Conservation (phyloP, 2,329 filamentous ascomycete genomes). For the Albifimbria verrucaria region DNA sequence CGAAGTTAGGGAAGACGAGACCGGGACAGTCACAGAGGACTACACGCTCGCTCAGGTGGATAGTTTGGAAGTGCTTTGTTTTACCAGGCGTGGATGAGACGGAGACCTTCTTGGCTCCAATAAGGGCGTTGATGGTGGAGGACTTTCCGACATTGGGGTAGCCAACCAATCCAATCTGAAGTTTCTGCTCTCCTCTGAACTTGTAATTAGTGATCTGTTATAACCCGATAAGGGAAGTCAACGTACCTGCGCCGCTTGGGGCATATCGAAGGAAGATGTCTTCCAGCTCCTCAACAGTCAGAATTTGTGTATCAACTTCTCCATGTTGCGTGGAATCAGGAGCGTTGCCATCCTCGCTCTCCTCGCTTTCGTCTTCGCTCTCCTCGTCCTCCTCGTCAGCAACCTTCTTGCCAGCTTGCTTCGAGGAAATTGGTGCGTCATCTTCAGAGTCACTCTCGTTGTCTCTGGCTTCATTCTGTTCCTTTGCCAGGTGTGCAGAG, state of each 20-base stretch:
- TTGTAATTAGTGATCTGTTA: conserved; percentile 6
- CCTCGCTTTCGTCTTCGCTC: conserved; percentile 16
- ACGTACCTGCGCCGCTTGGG: conserved; percentile 49
- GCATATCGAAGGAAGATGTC: conserved; percentile 77
- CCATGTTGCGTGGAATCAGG: conserved; percentile 26
- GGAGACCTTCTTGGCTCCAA: conserved; percentile 96
- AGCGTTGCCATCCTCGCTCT: conserved; percentile 22
- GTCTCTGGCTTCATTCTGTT: conserved; percentile 73
- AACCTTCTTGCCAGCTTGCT: conserved; percentile 25
- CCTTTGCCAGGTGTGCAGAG: conserved; percentile 87
- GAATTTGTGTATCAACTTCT: conserved; percentile 64
- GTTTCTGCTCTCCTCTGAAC: conserved; percentile 55
- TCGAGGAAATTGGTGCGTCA: conserved; percentile 18
- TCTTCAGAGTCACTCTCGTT: conserved; percentile 46
- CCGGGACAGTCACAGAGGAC: conserved; percentile 96
- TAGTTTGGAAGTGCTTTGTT: conserved; percentile 99
- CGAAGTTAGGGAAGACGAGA: conserved; percentile 98
- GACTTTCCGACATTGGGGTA: conserved; percentile 99
- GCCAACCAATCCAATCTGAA: conserved; percentile 88
- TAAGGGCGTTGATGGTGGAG: conserved; percentile 97
- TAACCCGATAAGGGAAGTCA: not conserved
- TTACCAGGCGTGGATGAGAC: conserved; percentile 97
- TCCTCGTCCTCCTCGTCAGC: conserved; percentile 15
- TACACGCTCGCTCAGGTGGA: conserved; percentile 85
- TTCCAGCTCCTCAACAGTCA: conserved; percentile 92